Evolutionary conservation across 441 rosid genomes (phyloP).

Genomic region (Capsella rubella): DNA sequence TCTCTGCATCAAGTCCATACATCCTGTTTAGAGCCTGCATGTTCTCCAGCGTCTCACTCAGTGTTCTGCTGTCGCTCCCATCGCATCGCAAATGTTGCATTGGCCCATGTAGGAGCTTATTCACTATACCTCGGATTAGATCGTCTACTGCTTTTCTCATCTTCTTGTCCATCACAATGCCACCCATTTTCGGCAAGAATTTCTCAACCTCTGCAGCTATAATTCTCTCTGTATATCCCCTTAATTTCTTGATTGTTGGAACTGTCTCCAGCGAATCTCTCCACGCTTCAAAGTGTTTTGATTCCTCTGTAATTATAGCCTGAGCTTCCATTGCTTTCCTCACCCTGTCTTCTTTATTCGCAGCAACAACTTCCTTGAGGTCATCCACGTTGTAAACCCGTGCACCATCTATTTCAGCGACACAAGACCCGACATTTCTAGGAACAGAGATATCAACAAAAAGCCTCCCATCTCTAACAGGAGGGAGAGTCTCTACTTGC

Average conservation of each 20-base stretch:
- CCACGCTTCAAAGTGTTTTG: conserved; percentile 90
- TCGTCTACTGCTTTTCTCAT: conserved; percentile 79
- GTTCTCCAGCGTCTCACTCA: conserved; percentile 85
- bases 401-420: conserved; percentile 57
- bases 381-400: conserved; percentile 91
- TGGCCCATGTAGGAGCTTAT: conserved; percentile 93
- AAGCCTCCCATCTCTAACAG: conserved; percentile 68
- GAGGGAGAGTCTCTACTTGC: conserved; percentile 65
- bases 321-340: conserved; percentile 95
- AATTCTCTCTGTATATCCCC: conserved; percentile 85
- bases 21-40: conserved; percentile 97
- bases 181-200: conserved; percentile 73
- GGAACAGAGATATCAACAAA: conserved; percentile 95
- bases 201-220: conserved; percentile 74
- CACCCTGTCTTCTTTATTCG: conserved; percentile 91
- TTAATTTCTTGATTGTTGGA: conserved; percentile 91
- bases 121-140: conserved; percentile 85
- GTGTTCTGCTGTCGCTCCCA: conserved; percentile 70
- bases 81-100: conserved; percentile 97
- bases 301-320: conserved; percentile 75
- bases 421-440: conserved; percentile 86
- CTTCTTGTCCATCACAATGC: conserved; percentile 83
- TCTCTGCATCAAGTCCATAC: conserved; percentile 85
- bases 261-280: conserved; percentile 94
- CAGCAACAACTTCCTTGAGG: conserved; percentile 96